Evolutionary conservation across 805 yeast species (phyloP).

Genomic region (Allodekkera sacchari): DNA sequence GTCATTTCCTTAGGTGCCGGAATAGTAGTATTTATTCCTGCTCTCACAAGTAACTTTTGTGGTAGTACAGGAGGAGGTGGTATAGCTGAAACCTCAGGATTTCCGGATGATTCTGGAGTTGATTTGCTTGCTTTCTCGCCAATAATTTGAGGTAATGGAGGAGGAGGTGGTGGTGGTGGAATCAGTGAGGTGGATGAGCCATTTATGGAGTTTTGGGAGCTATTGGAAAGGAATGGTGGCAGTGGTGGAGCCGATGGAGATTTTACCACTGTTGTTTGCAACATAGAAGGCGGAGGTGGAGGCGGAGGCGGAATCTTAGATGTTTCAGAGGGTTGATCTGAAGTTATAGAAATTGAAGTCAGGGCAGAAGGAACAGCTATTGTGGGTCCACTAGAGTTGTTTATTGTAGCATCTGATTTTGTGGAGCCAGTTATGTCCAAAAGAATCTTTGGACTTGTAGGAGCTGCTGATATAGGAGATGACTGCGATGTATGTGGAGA

Average conservation of each 20-base stretch:
- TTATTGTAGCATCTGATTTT: too few species aligned
- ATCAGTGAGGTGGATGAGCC: slow-evolving; percentile 14
- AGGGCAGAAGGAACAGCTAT: slow-evolving; percentile 11
- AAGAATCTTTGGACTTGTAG: too few species aligned
- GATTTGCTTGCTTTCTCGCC: neutral
- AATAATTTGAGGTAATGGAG: slow-evolving; percentile 3
- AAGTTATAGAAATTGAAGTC: slow-evolving; percentile 4
- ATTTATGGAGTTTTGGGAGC: neutral
- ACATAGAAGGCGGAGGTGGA: slow-evolving; percentile 23
- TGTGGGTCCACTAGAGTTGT: too few species aligned
- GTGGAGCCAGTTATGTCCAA: too few species aligned
- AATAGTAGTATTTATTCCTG: neutral
- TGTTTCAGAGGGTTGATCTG: neutral
- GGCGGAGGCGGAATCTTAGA: slow-evolving; percentile 6
- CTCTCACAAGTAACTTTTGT: neutral
- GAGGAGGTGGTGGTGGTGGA: slow-evolving; percentile 11
- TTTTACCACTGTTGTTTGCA: slow-evolving; percentile 22
- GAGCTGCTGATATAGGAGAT: too few species aligned
- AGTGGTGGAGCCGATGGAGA: slow-evolving; percentile 23
- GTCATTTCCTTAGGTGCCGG: neutral
- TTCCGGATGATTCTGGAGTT: too few species aligned
- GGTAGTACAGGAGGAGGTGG: slow-evolving; percentile 10
- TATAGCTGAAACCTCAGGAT: too few species aligned
- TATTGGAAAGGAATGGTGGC: slow-evolving; percentile 1
- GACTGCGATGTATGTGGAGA: too few species aligned